Conservation (phyloP, 2,329 filamentous ascomycete species). For the Emergomyces orientalis region DNA sequence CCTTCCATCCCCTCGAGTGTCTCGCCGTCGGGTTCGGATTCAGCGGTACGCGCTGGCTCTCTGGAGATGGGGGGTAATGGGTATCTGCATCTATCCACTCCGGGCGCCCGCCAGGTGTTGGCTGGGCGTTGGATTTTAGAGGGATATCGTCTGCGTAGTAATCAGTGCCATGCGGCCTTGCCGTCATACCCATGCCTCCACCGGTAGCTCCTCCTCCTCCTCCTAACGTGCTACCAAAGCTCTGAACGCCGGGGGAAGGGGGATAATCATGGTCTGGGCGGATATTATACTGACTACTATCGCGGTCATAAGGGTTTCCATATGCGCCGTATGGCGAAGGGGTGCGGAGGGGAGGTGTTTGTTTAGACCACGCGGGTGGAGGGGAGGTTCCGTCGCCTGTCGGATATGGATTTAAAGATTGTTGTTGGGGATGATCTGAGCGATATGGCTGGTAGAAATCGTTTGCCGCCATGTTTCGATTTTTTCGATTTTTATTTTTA, state of each 20-base stretch:
- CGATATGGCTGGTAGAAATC: conserved; percentile 15
- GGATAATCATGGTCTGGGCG: conserved; percentile 27
- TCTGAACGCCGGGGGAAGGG: conserved; percentile 6
- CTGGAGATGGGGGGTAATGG: conserved; percentile 43
- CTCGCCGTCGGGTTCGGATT: conserved; percentile 11
- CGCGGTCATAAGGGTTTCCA: conserved; percentile 31
- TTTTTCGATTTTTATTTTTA: not conserved
- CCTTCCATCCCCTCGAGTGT: conserved; percentile 33
- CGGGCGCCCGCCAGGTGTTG: conserved; percentile 20
- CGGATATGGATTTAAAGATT: not conserved
- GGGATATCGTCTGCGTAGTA: conserved; percentile 37
- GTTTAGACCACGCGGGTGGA: conserved; percentile 8
- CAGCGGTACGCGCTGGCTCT: conserved; percentile 40
- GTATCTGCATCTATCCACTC: conserved; percentile 38
- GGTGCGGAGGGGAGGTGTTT: conserved; percentile 9
- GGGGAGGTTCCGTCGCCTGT: conserved; percentile 3
- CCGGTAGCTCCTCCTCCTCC: conserved; percentile 6
- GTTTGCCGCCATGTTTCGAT: conserved; percentile 37
- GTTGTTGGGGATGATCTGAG: conserved; percentile 3
- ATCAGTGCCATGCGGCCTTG: conserved; percentile 22
- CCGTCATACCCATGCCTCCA: conserved; percentile 16
- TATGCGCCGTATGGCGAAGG: conserved; percentile 38
- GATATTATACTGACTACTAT: conserved; percentile 31
- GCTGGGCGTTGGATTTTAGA: conserved; percentile 32
- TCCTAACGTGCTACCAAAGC: not conserved